These are phyloP conservation scores for Pisolithus marmoratus DNA, from an alignment of 768 basidiomycete genomes.

Conservation along the genomic window DNA sequence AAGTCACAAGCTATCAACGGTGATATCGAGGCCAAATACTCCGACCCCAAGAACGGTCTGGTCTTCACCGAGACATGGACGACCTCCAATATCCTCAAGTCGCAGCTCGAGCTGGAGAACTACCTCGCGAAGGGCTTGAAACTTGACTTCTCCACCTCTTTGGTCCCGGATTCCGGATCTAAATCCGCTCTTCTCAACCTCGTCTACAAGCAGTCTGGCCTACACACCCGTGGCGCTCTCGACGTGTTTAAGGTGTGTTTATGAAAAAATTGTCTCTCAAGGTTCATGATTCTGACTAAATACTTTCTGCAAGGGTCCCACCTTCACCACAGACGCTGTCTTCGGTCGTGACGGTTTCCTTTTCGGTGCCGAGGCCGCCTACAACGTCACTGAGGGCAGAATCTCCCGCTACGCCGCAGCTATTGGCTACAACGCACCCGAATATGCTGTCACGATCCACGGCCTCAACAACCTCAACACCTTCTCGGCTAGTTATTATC, in stretches of 20 bases:
- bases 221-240: conserved; percentile 86
- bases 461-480: conserved; percentile 91
- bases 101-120: conserved; percentile 92
- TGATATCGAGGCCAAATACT: conserved; percentile 94
- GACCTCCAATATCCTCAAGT: conserved; percentile 87
- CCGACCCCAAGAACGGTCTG: conserved; percentile 87
- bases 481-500: conserved; percentile 97
- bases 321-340: conserved; percentile 94
- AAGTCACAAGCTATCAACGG: conserved; percentile 71
- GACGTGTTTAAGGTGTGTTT: conserved; percentile 86
- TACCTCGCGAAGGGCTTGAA: conserved; percentile 97
- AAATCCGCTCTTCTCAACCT: conserved; percentile 82
- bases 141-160: conserved; percentile 78
- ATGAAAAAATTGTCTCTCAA: neutral
- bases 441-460: conserved; percentile 92
- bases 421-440: conserved; percentile 91
- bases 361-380: conserved; percentile 90
- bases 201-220: conserved; percentile 91
- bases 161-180: conserved; percentile 80
- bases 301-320: conserved; percentile 66
- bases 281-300: neutral
- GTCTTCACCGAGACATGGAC: conserved; percentile 96
- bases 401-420: conserved; percentile 91
- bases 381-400: conserved; percentile 92
- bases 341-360: conserved; percentile 97